A percentile compares a stretch with the other conserved stretches of the same genome.
Conservation (phyloP, 2,329 filamentous ascomycete genomes). For the Pseudogymnoascus sp. region DNA sequence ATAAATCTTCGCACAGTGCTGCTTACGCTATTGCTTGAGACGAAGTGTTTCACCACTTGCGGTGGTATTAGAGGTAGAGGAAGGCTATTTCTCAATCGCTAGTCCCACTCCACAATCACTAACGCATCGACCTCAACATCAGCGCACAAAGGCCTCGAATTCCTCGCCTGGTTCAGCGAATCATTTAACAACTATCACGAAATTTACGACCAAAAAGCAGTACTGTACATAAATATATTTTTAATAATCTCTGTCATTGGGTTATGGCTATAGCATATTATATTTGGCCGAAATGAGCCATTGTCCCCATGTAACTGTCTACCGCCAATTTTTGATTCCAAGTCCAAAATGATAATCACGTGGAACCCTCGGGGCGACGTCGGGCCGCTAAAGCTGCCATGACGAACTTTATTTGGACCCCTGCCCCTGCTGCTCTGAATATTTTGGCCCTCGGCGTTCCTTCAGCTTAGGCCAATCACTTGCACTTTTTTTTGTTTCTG, state of each 20-base stretch:
- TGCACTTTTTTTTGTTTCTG: neutral
- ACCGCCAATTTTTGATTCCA: too few species aligned
- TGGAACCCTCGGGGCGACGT: neutral
- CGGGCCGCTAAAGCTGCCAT: neutral
- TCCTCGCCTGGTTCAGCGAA: neutral
- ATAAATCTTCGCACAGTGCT: neutral
- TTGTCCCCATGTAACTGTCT: neutral
- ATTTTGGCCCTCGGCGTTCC: neutral
- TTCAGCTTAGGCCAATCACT: neutral
- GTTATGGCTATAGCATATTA: neutral
- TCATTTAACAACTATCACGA: neutral
- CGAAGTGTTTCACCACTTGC: neutral
- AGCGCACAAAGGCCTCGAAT: neutral
- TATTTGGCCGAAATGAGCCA: neutral
- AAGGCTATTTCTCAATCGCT: neutral
- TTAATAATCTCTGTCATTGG: neutral
- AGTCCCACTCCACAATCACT: neutral
- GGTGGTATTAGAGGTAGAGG: neutral
- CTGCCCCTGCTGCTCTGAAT: neutral
- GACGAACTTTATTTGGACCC: slow-evolving; percentile 5
- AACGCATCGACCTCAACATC: neutral
- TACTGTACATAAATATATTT: neutral
- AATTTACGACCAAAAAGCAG: slow-evolving; percentile 1
- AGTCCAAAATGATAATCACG: neutral
- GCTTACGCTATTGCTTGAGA: neutral